phyloP scores from a whole-genome alignment of 345 rosid species.

The Eucalyptus erythrocorys region DNA sequence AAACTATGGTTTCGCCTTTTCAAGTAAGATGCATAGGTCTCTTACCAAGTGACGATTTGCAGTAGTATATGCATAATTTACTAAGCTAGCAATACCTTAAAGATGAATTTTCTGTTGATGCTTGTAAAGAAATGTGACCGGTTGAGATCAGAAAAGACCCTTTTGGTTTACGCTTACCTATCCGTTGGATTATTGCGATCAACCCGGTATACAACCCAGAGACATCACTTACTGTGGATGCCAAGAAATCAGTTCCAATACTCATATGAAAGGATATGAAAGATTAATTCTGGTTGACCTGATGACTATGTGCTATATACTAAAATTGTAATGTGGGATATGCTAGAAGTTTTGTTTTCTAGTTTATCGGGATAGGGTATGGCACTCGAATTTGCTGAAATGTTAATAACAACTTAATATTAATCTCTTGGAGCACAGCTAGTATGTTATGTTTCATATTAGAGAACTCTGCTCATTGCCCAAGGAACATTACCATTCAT shows the following conservation, averaged over 20 bases:
- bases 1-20: neutral
- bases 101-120: neutral
- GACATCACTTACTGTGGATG: neutral
- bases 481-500: neutral
- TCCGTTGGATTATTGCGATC: neutral
- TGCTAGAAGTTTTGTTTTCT: neutral
- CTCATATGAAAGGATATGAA: neutral
- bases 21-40: neutral
- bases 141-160: neutral
- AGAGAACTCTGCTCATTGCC: neutral
- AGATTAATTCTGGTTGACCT: neutral
- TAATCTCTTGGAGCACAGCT: neutral
- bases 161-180: neutral
- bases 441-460: neutral
- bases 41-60: neutral
- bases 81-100: neutral
- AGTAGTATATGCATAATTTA: neutral
- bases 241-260: neutral
- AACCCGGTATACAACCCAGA: neutral
- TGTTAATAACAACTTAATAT: neutral
- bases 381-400: neutral
- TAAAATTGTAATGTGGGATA: neutral
- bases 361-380: neutral
- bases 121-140: neutral
- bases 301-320: neutral